Evolutionary conservation across 1,139 yeast genomes (phyloP).

Genomic region (Blastobotrys serpentis): DNA sequence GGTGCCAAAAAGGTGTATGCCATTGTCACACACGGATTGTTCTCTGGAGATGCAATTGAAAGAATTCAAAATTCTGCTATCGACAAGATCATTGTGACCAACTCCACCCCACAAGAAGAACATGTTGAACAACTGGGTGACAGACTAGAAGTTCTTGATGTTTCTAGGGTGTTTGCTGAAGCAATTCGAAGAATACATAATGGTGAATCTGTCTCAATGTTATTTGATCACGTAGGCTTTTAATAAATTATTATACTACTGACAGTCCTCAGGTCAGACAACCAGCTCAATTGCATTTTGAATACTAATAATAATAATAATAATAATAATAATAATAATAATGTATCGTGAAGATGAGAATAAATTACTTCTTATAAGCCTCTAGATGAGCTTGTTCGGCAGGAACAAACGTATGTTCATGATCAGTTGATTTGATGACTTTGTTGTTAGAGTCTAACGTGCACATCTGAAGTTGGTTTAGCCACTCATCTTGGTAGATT

Average conservation of each 20-base stretch:
- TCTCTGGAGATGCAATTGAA: slow-evolving; percentile 85
- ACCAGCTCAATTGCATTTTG: neutral
- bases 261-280: neutral
- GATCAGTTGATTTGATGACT: slow-evolving; percentile 50
- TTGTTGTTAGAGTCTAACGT: slow-evolving; percentile 45
- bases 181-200: slow-evolving; percentile 94
- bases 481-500: slow-evolving; percentile 70
- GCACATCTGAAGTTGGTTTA: slow-evolving; percentile 52
- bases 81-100: slow-evolving; percentile 87
- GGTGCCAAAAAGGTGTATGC: slow-evolving; percentile 89
- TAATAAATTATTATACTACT: slow-evolving; percentile 10
- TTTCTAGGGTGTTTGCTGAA: slow-evolving; percentile 84
- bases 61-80: slow-evolving; percentile 67
- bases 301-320: neutral
- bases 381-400: slow-evolving; percentile 49
- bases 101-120: slow-evolving; percentile 81
- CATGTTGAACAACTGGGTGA: slow-evolving; percentile 53
- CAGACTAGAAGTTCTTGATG: slow-evolving; percentile 79
- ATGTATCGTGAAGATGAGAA: neutral
- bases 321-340: too few species aligned
- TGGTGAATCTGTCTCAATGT: slow-evolving; percentile 93
- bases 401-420: slow-evolving; percentile 56
- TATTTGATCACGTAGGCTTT: slow-evolving; percentile 64
- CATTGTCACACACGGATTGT: slow-evolving; percentile 87
- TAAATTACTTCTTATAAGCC: slow-evolving; percentile 36